A percentile compares a stretch with the other conserved stretches of the same genome.
phyloP scores from a whole-genome alignment of 2,329 filamentous ascomycete genomes.

The Ceratocystis albifundus region DNA sequence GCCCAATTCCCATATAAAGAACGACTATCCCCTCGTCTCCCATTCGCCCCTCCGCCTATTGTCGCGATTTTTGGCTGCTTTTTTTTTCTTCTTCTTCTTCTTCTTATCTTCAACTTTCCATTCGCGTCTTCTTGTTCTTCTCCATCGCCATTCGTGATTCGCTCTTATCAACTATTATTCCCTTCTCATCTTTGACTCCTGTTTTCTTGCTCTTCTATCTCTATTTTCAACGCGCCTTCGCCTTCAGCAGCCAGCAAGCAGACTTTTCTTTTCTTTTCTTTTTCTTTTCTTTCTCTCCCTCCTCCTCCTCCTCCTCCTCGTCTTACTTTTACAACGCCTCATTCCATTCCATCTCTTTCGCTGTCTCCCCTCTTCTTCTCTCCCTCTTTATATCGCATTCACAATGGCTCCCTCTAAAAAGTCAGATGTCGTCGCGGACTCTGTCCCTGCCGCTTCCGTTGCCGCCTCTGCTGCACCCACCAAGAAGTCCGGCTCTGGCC shows the following conservation, averaged over 20 bases:
- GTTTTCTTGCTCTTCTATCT: no score
- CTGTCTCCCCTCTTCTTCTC: slow-evolving; percentile 17
- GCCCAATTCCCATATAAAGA: slow-evolving; percentile 50
- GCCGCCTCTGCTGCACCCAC: slow-evolving; percentile 30
- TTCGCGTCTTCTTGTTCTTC: slow-evolving; percentile 26
- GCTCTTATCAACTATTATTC: slow-evolving; percentile 16
- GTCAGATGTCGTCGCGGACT: slow-evolving; percentile 32
- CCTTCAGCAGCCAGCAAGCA: neutral
- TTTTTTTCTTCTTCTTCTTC: slow-evolving; percentile 23
- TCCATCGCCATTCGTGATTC: slow-evolving; percentile 27
- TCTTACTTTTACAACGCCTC: no score
- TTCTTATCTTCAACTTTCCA: slow-evolving; percentile 26
- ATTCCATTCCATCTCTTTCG: neutral
- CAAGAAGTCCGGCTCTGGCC: slow-evolving; percentile 40
- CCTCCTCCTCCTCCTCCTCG: neutral
- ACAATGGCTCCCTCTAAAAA: slow-evolving; percentile 50
- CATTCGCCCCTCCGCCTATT: slow-evolving; percentile 34
- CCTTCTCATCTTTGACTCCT: no score
- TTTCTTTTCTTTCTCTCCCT: no score
- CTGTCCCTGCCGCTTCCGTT: slow-evolving; percentile 25
- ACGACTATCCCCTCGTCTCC: slow-evolving; percentile 33
- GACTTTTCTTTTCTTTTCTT: no score
- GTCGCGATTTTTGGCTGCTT: slow-evolving; percentile 30
- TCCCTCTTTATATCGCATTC: slow-evolving; percentile 28
- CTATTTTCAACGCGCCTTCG: no score